Percentiles rank a stretch among this genome's conserved stretches.
Conservation (phyloP, 306 rosid genomes). For the Lathyrus aphaca region DNA sequence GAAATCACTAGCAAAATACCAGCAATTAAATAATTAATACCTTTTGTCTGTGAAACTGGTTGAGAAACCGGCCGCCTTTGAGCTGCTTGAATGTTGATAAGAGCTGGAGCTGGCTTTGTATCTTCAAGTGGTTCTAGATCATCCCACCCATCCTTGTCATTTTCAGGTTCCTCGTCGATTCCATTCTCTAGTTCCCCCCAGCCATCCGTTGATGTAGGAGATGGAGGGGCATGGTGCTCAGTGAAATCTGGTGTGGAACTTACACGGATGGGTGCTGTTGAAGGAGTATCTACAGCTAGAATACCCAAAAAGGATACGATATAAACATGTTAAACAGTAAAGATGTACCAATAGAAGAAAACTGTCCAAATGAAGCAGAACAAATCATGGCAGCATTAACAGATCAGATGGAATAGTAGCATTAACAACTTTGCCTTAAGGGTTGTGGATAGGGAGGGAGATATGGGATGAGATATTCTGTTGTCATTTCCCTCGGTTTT, state of each 20-base stretch:
- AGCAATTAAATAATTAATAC: slow-evolving; percentile 47
- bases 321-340: slow-evolving; percentile 21
- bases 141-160: slow-evolving; percentile 95
- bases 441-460: slow-evolving; percentile 5
- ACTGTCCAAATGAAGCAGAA: not conserved
- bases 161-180: slow-evolving; percentile 62
- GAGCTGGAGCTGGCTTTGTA: slow-evolving; percentile 67
- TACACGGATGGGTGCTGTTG: slow-evolving; percentile 60
- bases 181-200: slow-evolving; percentile 99
- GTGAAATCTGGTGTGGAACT: slow-evolving; percentile 69
- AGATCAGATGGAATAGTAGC: slow-evolving; percentile 11
- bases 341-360: slow-evolving; percentile 5
- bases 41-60: slow-evolving; percentile 66
- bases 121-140: slow-evolving; percentile 92
- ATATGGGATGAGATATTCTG: not conserved
- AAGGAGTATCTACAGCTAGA: slow-evolving; percentile 65
- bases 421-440: slow-evolving; percentile 7
- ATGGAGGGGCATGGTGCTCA: slow-evolving; percentile 64
- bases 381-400: slow-evolving; percentile 29
- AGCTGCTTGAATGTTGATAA: slow-evolving; percentile 91
- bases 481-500: slow-evolving; percentile 11
- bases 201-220: slow-evolving; percentile 96
- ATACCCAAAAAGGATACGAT: slow-evolving; percentile 38
- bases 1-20: slow-evolving; percentile 15
- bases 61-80: slow-evolving; percentile 87